Percentiles rank a stretch among this genome's conserved stretches.
phyloP scores from a whole-genome alignment of 495 filamentous ascomycete species.

The Penicillium parvum region DNA sequence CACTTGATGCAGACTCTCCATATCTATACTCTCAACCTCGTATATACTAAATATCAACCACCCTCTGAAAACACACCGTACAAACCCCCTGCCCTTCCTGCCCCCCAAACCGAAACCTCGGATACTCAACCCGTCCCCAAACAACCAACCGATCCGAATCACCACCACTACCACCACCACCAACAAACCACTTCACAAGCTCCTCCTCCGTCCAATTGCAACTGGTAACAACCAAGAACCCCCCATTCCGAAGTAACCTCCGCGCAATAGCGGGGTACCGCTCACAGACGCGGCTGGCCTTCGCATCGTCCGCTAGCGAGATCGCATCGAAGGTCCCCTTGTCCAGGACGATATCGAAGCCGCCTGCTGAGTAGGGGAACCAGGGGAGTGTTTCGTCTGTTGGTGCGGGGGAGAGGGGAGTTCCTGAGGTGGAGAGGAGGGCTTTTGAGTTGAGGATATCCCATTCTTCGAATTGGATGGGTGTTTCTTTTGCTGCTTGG shows the following conservation, averaged over 20 bases:
- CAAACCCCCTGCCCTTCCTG: constrained; percentile 80
- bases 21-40: not conserved
- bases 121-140: constrained; percentile 71
- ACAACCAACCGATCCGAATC: constrained; percentile 42
- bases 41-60: constrained; percentile 7
- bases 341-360: constrained; percentile 86
- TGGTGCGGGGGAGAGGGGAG: constrained; percentile 4
- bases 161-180: constrained; percentile 9
- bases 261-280: constrained; percentile 65
- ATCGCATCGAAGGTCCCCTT: constrained; percentile 98
- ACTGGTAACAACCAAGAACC: constrained; percentile 79
- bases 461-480: constrained; percentile 64
- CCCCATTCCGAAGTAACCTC: constrained; percentile 60
- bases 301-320: constrained; percentile 58
- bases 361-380: constrained; percentile 33
- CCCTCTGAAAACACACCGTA: constrained; percentile 65
- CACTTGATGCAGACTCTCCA: too few species aligned
- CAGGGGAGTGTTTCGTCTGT: constrained; percentile 22
- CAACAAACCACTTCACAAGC: constrained; percentile 68
- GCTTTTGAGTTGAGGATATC: constrained; percentile 62
- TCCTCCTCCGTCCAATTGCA: constrained; percentile 98
- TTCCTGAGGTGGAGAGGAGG: constrained; percentile 21
- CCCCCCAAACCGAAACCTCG: constrained; percentile 79
- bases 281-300: constrained; percentile 56
- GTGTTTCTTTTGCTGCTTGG: constrained; percentile 7